Evolutionary conservation across 2,329 filamentous ascomycete species (phyloP).

Genomic region (Fusarium heterosporum): DNA sequence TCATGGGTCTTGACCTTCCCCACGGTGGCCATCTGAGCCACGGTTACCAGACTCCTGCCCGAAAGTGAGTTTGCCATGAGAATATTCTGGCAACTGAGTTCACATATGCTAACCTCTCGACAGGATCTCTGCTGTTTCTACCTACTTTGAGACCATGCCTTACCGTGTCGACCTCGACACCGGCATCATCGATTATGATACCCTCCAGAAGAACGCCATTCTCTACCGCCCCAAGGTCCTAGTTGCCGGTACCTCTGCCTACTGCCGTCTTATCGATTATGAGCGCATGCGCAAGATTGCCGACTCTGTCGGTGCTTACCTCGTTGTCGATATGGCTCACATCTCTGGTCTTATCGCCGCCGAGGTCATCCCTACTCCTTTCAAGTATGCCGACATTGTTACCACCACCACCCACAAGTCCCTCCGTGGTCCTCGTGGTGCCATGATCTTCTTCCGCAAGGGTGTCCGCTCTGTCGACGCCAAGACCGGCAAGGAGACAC

Average conservation of each 20-base stretch:
- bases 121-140: slow-evolving; percentile 94
- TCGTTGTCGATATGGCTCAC: slow-evolving; percentile 98
- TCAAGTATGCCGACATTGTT: slow-evolving; percentile 92
- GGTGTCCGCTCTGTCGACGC: slow-evolving; percentile 89
- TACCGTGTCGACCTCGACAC: slow-evolving; percentile 92
- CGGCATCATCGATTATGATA: slow-evolving; percentile 97
- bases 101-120: slow-evolving; percentile 7
- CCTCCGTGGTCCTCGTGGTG: slow-evolving; percentile 93
- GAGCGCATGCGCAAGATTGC: slow-evolving; percentile 95
- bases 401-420: slow-evolving; percentile 99
- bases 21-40: slow-evolving; percentile 96
- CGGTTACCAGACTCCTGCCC: slow-evolving; percentile 95
- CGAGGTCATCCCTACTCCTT: slow-evolving; percentile 92
- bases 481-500: slow-evolving; percentile 89
- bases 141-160: slow-evolving; percentile 99
- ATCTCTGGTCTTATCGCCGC: slow-evolving; percentile 96
- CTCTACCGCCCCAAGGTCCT: slow-evolving; percentile 97
- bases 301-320: slow-evolving; percentile 91
- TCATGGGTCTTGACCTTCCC: slow-evolving; percentile 96
- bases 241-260: slow-evolving; percentile 95
- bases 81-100: not conserved
- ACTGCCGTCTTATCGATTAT: slow-evolving; percentile 98
- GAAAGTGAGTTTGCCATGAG: slow-evolving; percentile 73
- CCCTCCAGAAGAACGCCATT: slow-evolving; percentile 87
- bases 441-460: slow-evolving; percentile 99